A percentile compares a stretch with the other conserved stretches of the same genome.
phyloP scores from a whole-genome alignment of 164 flowering plant genomes.

The Berberis thunbergii region DNA sequence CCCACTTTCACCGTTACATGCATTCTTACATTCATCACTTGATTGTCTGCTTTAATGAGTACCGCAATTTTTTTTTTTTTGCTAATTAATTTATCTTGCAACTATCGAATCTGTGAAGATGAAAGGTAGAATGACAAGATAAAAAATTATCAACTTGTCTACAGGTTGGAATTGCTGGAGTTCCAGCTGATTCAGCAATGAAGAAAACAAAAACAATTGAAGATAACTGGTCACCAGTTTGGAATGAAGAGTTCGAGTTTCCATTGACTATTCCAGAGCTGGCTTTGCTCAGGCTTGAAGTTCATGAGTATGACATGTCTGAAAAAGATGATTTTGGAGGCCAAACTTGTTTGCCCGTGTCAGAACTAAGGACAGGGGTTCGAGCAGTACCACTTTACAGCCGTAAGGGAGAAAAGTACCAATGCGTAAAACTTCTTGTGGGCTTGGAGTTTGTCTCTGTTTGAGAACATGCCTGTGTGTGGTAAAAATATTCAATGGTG shows the following conservation, averaged over 20 bases:
- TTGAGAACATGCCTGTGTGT: neutral
- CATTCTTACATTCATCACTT: too few relatives aligned
- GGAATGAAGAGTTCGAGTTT: constrained; percentile 43
- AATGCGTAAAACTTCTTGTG: neutral
- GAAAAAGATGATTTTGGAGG: constrained; percentile 51
- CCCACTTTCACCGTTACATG: too few relatives aligned
- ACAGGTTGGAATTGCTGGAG: constrained; percentile 52
- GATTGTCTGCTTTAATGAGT: too few relatives aligned
- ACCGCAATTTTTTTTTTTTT: too few relatives aligned
- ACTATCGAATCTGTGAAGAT: too few relatives aligned
- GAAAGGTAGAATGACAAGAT: neutral
- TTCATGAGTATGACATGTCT: constrained; percentile 43
- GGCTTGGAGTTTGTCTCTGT: neutral
- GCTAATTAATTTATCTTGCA: too few relatives aligned
- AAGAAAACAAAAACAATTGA: constrained; percentile 29
- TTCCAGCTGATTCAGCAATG: constrained; percentile 35
- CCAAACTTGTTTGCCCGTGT: constrained; percentile 41
- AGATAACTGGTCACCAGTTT: constrained; percentile 39
- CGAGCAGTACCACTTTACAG: constrained; percentile 20
- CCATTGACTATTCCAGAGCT: constrained; percentile 42
- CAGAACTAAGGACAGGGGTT: constrained; percentile 41
- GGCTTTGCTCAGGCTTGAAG: constrained; percentile 45
- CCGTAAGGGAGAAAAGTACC: neutral
- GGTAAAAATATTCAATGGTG: too few relatives aligned
- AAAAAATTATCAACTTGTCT: neutral